Conservation (phyloP, 2,329 filamentous ascomycete species). For the Coleophoma cylindrospora region DNA sequence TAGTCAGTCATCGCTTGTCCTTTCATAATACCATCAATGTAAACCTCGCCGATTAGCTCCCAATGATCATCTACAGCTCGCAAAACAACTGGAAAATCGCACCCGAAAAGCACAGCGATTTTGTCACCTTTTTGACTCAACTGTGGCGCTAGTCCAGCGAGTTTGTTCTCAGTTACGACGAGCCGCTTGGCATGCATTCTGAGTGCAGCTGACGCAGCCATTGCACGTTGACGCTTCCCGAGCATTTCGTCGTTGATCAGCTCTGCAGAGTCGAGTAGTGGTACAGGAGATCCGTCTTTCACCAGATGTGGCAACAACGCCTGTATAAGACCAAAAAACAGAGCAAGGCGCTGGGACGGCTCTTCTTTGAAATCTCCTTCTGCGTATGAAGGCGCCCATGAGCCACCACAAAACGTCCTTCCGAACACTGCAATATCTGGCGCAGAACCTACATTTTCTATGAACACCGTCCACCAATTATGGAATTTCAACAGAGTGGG, state of each 20-base stretch:
- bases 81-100: constrained; percentile 7
- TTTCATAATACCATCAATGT: constrained; percentile 22
- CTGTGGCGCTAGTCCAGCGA: constrained; percentile 3
- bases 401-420: constrained; percentile 6
- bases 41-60: constrained; percentile 20
- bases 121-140: not conserved
- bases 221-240: constrained; percentile 1
- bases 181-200: constrained; percentile 9
- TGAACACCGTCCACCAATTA: constrained; percentile 6
- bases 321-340: constrained; percentile 4
- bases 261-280: not conserved
- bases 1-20: constrained; percentile 13
- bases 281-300: not conserved
- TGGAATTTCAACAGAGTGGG: constrained; percentile 1
- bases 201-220: constrained; percentile 4
- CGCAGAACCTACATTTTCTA: not conserved
- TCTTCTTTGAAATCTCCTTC: constrained; percentile 2
- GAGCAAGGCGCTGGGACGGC: not conserved
- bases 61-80: constrained; percentile 7
- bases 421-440: constrained; percentile 1
- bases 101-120: constrained; percentile 7
- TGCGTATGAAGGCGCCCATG: constrained; percentile 4
- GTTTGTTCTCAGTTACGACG: constrained; percentile 1
- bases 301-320: not conserved
- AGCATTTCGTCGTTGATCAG: not conserved